phyloP scores from a whole-genome alignment of 352 stramenopile species.

The Bremia lactucae region DNA sequence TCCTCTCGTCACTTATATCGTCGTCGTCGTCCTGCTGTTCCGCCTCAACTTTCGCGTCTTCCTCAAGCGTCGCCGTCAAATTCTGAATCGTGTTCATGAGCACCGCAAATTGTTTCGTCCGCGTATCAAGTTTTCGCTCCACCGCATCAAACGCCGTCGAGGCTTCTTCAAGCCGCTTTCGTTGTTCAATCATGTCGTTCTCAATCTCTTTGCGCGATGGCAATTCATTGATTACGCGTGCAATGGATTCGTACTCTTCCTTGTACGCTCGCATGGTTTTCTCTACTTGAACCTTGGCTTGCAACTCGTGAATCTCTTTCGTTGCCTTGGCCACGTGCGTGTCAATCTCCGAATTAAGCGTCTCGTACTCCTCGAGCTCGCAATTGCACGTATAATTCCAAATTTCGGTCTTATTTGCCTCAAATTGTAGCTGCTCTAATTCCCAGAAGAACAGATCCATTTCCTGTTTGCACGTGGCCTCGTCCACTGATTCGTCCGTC shows the following conservation, averaged over 20 bases:
- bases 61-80: constrained; percentile 64
- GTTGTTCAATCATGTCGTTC: constrained; percentile 45
- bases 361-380: constrained; percentile 75
- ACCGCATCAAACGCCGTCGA: constrained; percentile 41
- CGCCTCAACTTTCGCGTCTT: constrained; percentile 53
- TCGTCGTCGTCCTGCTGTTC: constrained; percentile 61
- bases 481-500: constrained; percentile 51
- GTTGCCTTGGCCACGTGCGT: constrained; percentile 47
- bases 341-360: constrained; percentile 74
- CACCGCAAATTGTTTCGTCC: constrained; percentile 71
- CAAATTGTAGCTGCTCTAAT: constrained; percentile 75
- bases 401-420: constrained; percentile 74
- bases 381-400: constrained; percentile 73
- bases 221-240: constrained; percentile 72
- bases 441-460: constrained; percentile 78
- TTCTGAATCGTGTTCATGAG: constrained; percentile 81
- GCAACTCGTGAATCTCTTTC: constrained; percentile 70
- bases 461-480: constrained; percentile 46
- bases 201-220: constrained; percentile 51
- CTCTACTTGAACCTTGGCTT: constrained; percentile 62
- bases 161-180: constrained; percentile 47
- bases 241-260: constrained; percentile 83
- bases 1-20: too few species aligned
- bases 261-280: constrained; percentile 75
- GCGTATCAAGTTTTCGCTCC: constrained; percentile 52